Evolutionary conservation across 306 rosid genomes (phyloP), one percentile per base, ranked within the genome.

Genomic region (Abrus pulchellus): DNA sequence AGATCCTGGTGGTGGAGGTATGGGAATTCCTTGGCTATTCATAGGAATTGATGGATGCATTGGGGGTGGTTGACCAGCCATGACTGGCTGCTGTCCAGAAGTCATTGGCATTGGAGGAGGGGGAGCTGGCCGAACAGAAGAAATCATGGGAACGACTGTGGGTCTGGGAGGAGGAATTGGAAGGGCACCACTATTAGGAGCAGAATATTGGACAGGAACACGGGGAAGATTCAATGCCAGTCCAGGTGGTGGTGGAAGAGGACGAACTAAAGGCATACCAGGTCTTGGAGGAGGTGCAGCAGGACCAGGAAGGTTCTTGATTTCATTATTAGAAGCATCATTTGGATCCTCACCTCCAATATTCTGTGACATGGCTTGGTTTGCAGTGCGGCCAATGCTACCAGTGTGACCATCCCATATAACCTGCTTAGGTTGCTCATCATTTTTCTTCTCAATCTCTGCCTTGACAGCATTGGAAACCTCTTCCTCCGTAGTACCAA

Each of bases 321-420:
- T 78, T 33, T 93, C 98, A 77, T 72, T 68, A 80, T 88, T 91
- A 69, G 64, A 44, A 61, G 86, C 54, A 80, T 88, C 91, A 74
- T 61, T 90, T 74, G 63, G 97, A 82, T 90, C 98, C 85, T 93
- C 99, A 32, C 89, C 87, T 1, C 80, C 87, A 8, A 91, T 68
- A 86, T 75, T 91, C 60, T 93, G 98, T 11, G 98, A 91, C 97
- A 94, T 86, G 67, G 99, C 98, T 77, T 93, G 97, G 84, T 90
- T 95, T 30, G 98, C 97, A 50, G 97, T 93, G 9, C 96, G 98
- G 59, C 97, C 97, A 77, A 95, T 95, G 83, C 99, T 95, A 71
- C 99, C 98, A 44, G 94, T 89, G 86, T 95, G 99, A 76, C 99
- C 99, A 82, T 95, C 99, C 99, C 98, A 95, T 84, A 95, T 95